Evolutionary conservation across 2,329 filamentous ascomycete genomes (phyloP).

Genomic region (Diaporthe amygdali): DNA sequence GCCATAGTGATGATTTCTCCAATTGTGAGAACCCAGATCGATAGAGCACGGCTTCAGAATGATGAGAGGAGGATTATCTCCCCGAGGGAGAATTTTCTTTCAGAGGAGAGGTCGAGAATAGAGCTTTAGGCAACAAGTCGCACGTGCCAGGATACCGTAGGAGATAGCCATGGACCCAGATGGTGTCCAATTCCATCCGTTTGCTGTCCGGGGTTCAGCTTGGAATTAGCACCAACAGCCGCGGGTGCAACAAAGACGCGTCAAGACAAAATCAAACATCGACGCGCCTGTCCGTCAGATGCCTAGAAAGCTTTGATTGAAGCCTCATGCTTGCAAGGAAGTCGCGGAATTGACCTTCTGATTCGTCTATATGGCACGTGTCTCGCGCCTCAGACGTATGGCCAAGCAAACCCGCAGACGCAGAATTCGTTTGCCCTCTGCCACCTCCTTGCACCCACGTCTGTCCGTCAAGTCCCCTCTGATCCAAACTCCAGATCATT

Average conservation of each 20-base stretch:
- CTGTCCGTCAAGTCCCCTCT: rapidly evolving
- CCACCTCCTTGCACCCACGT: neutral
- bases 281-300: neutral
- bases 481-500: neutral
- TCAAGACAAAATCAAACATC: neutral
- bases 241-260: neutral
- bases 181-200: neutral
- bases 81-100: no score
- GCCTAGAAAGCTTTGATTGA: neutral
- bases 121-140: no score
- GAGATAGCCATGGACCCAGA: neutral
- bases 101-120: no score
- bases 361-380: neutral
- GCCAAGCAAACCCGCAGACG: neutral
- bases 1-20: neutral
- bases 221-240: neutral
- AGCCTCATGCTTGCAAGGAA: neutral
- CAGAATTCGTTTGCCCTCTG: neutral
- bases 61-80: rapidly evolving
- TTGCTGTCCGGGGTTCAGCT: neutral
- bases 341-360: neutral
- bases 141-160: neutral
- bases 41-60: no score
- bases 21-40: no score
- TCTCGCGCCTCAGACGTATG: neutral